Percentiles rank a stretch among this genome's conserved stretches.
Evolutionary conservation across 768 basidiomycete species (phyloP).

Genomic region (Neoboletus magnificus): DNA sequence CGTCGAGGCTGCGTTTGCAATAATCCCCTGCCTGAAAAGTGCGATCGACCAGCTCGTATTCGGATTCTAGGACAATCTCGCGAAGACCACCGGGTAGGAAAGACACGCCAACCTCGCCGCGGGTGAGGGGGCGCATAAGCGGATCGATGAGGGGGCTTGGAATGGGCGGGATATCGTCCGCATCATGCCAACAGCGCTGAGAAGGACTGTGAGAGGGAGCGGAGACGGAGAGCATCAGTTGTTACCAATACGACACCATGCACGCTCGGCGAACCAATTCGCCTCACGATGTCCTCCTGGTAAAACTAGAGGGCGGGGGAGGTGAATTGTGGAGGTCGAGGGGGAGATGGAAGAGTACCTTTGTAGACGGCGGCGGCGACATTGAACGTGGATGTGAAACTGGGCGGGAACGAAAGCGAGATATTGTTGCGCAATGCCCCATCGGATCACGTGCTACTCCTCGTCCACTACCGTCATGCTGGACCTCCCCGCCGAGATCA

Average conservation of each 20-base stretch:
- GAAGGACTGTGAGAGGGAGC: constrained; percentile 6
- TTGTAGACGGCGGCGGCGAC: constrained; percentile 31
- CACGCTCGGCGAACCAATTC: constrained; percentile 37
- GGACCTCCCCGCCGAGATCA: constrained; percentile 20
- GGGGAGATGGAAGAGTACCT: constrained; percentile 19
- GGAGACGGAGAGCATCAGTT: constrained; percentile 1
- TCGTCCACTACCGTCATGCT: constrained; percentile 2
- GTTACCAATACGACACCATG: constrained; percentile 68
- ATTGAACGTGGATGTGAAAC: constrained; percentile 22
- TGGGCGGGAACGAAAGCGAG: background rate
- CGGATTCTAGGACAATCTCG: constrained; percentile 68
- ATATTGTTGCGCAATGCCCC: background rate
- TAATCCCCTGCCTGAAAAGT: constrained; percentile 75
- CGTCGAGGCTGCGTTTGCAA: constrained; percentile 75
- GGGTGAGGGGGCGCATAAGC: constrained; percentile 67
- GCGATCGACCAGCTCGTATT: constrained; percentile 71
- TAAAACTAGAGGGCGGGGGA: constrained; percentile 46
- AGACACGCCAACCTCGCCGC: constrained; percentile 81
- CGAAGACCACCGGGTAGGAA: constrained; percentile 55
- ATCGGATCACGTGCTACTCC: constrained; percentile 20
- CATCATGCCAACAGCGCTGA: constrained; percentile 88
- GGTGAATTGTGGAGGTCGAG: background rate
- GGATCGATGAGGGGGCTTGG: constrained; percentile 53
- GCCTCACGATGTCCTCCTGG: constrained; percentile 63
- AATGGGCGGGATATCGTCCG: constrained; percentile 59